Percentiles rank a stretch among this genome's conserved stretches.
Evolutionary conservation across 73 alveolate genomes (phyloP).

Genomic region (Paraurostyla sp.): DNA sequence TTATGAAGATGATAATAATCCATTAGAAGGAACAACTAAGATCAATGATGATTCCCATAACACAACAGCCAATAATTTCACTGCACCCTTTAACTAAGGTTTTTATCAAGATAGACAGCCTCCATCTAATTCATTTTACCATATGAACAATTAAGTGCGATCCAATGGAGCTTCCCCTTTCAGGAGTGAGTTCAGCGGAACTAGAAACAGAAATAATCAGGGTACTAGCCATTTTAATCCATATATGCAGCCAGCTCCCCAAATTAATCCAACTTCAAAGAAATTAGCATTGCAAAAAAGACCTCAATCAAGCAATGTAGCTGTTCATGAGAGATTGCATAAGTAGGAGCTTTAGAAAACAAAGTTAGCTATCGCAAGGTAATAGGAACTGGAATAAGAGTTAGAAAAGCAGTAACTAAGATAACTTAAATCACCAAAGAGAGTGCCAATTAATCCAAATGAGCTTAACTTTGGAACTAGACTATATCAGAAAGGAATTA

Average conservation of each 20-base stretch:
- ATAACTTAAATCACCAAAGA: neutral
- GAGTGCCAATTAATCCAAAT: neutral
- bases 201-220: neutral
- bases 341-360: constrained; percentile 64
- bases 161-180: constrained; percentile 1
- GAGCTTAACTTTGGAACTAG: constrained; percentile 65
- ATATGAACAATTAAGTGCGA: neutral
- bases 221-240: neutral
- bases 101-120: no score
- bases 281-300: constrained; percentile 46
- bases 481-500: constrained; percentile 66
- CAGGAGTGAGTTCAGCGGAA: neutral
- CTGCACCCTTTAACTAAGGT: no score
- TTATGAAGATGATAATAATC: neutral
- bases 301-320: constrained; percentile 10
- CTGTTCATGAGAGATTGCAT: constrained; percentile 61
- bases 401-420: neutral
- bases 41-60: neutral
- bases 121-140: neutral
- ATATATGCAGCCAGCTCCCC: neutral
- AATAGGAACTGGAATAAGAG: constrained; percentile 15
- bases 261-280: constrained; percentile 46
- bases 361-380: constrained; percentile 31
- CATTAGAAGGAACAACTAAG: constrained; percentile 14
- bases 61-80: neutral